Evolutionary conservation across 1,284 basidiomycete species (phyloP), one percentile per base, ranked within the genome.

Genomic region (Coniophora puteana): DNA sequence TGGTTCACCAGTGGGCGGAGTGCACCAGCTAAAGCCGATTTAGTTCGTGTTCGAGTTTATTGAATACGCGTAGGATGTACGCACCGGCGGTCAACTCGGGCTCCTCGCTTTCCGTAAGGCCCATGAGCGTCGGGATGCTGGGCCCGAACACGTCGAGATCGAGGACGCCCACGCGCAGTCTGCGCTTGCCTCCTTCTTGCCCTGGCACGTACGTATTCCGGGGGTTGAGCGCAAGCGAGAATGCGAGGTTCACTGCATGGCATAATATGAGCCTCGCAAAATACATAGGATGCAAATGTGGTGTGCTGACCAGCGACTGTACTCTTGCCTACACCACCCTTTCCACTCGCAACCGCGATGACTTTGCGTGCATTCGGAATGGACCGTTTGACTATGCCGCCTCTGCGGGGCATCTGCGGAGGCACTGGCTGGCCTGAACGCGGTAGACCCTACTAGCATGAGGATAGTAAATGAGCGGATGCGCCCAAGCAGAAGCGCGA

Each of bases 81-180:
- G 24, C 50, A 90, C 90, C 65, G 20, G 70, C 51, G 8, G 89
- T 94, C 31, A 97, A 65, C 32, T 79, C 73, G 0, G 94, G 93
- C 57, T 95, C 92, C 3, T 84, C 83, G 5, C 76, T 72, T 23
- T 80, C 70, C 57, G 90, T 87, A 20, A 99, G 72, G 1, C 92
- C 93, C 88, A 99, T 93, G 14, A 99, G 72, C 36, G 89, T 96
- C 0, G 96, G 95, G n/a, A 96, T 71, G 3, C 91, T 94, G 2
- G 95, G 95, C 0, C 95, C 95, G 54, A 97, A 99, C 39, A 99
- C 84, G 63, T 99, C 95, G 5, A 99, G 74, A 63, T 99, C 95
- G 1, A 99, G 73, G 11, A 99, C 68, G 0, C 96, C 95, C 2
- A 99, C 80, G 12, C 87, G 78, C 40, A 73, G 67, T 38, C 71